Conservation (phyloP, 2,329 filamentous ascomycete genomes). For the Colletotrichum euphorbiae region DNA sequence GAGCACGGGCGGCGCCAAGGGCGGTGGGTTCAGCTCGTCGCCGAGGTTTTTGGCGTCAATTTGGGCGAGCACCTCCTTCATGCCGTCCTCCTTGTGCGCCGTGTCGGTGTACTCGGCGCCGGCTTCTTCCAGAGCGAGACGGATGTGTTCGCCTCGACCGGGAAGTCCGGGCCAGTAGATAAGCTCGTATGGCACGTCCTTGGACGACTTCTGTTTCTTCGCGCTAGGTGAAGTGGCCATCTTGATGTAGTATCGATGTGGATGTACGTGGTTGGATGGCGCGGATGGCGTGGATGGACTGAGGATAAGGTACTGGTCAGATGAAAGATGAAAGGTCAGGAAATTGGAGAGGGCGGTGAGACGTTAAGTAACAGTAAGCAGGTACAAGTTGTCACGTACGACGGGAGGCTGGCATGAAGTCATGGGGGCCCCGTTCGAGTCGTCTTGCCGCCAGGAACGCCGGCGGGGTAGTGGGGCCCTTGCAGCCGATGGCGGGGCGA, state of each 20-base stretch:
- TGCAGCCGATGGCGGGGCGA: slow-evolving; percentile 27
- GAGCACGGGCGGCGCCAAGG: slow-evolving; percentile 75
- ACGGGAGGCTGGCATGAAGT: slow-evolving; percentile 28
- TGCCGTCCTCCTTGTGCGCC: slow-evolving; percentile 59
- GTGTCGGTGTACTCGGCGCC: slow-evolving; percentile 73
- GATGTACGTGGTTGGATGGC: neutral
- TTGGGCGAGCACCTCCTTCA: slow-evolving; percentile 60
- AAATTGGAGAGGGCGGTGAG: neutral
- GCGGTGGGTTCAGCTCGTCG: slow-evolving; percentile 70
- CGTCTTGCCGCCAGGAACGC: slow-evolving; percentile 16
- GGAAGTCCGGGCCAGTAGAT: slow-evolving; percentile 80
- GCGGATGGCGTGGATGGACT: neutral
- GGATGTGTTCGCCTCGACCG: slow-evolving; percentile 80
- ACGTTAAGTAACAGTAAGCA: neutral
- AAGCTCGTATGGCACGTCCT: slow-evolving; percentile 68
- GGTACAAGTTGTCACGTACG: slow-evolving; percentile 1
- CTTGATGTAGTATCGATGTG: neutral
- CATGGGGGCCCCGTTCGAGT: slow-evolving; percentile 16
- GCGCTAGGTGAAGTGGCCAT: slow-evolving; percentile 40
- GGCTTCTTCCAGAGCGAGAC: slow-evolving; percentile 77
- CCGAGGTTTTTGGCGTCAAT: slow-evolving; percentile 59
- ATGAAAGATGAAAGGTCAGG: neutral
- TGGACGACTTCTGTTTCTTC: slow-evolving; percentile 50
- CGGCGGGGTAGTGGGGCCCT: slow-evolving; percentile 25
- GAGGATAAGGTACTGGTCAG: neutral